Evolutionary conservation across 176 grass and related monocot genomes (phyloP), one percentile per base, ranked within the genome.

Genomic region (Musa acuminata): DNA sequence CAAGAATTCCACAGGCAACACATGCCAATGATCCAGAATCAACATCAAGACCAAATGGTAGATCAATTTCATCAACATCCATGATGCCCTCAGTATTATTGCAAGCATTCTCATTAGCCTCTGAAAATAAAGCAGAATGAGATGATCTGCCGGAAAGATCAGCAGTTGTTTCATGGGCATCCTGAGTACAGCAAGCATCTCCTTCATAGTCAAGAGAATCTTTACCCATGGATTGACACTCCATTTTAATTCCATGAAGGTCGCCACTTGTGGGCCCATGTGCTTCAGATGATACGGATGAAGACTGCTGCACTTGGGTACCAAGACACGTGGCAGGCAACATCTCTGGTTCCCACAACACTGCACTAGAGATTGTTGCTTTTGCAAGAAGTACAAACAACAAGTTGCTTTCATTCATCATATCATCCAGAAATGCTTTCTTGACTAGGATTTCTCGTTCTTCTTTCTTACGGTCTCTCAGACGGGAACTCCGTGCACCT

Each of bases 1-100:
- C 95, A 72, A 99, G 95, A 82, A 99, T 94, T 65, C 95, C 95
- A 78, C 95, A 99, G 67, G 95, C 95, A 87, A 99, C 95, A 73
- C 95, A 99, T 43, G 90, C 87, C 80, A 99, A 84, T 50, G 90
- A 94, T 14, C 95, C 95, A n/a, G 95, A 99, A 88, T 99, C 95
- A 79, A 99, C 86, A 67, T 76, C 86, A 83, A 99, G 77, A 71
- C 89, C 95, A 74, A 91, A 94, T 83, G 95, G 95, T 60, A 99
- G 79, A 73, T 75, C 87, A 83, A 59, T 75, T 65, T 89, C 90
- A 57, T 89, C 90, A 84, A 78, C 78, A 63, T 76, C 51, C 13
- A 76, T 70, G 51, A 29, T 27, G 74, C 59, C 78, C 35, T 50
- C n/a, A 55, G 48, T 50, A 73, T 43, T 43, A 43, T 81, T 16